phyloP scores from a whole-genome alignment of 169 alveolate species.

The Plasmodium billcollinsi region DNA sequence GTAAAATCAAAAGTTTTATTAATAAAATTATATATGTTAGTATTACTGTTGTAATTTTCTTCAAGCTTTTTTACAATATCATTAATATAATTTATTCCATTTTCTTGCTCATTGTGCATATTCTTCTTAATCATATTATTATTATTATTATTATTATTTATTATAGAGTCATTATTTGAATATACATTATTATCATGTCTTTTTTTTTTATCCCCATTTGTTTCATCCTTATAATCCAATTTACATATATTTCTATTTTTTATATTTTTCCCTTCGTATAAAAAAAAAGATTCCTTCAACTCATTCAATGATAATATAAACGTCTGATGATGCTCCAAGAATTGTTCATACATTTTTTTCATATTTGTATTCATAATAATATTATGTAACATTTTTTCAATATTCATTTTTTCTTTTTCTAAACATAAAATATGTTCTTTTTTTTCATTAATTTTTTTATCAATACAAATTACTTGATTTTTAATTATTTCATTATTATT shows the following conservation, averaged over 20 bases:
- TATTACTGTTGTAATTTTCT: constrained; percentile 5
- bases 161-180: too few relatives aligned
- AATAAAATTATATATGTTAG: constrained; percentile 23
- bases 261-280: not conserved
- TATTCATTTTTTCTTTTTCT: constrained; percentile 59
- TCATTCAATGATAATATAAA: constrained; percentile 14
- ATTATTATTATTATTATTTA: too few relatives aligned
- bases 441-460: constrained; percentile 26
- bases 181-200: too few relatives aligned
- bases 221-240: not conserved
- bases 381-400: constrained; percentile 54
- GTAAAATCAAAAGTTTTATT: constrained; percentile 23
- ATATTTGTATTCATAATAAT: constrained; percentile 56
- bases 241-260: not conserved
- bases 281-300: not conserved
- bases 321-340: constrained; percentile 18
- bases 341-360: constrained; percentile 48
- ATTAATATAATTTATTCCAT: constrained; percentile 8
- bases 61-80: constrained; percentile 16
- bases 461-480: constrained; percentile 31
- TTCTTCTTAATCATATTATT: too few relatives aligned
- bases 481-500: constrained; percentile 37
- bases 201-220: not conserved
- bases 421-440: constrained; percentile 56
- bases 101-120: not conserved